These are phyloP conservation scores for Gossypium ekmanianum DNA, from an alignment of 345 rosid genomes.

Conservation along the genomic window DNA sequence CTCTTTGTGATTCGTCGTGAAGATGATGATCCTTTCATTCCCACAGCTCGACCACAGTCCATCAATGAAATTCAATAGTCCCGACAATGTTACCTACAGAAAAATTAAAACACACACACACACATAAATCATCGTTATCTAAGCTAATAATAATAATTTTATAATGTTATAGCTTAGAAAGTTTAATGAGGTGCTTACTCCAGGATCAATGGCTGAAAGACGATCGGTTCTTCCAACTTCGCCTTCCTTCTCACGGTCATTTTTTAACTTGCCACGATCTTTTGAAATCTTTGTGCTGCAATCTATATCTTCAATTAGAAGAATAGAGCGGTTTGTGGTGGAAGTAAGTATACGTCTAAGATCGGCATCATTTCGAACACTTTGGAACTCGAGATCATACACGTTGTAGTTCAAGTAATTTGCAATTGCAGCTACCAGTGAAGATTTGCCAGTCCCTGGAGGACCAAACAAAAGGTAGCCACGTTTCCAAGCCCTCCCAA, in stretches of 20 bases:
- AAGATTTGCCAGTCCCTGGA: constrained; percentile 20
- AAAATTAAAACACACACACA: background rate
- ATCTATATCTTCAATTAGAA: constrained; percentile 9
- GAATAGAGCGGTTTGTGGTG: background rate
- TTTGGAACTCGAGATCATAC: constrained; percentile 20
- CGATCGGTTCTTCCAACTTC: background rate
- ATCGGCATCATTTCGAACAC: constrained; percentile 16
- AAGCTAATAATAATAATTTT: background rate
- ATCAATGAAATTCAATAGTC: constrained; percentile 18
- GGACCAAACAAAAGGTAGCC: constrained; percentile 23
- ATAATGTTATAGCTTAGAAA: no score
- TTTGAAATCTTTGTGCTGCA: background rate
- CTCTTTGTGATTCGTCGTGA: constrained; percentile 16
- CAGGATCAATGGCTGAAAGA: background rate
- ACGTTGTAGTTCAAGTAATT: constrained; percentile 10
- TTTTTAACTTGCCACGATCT: background rate
- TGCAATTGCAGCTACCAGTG: constrained; percentile 20
- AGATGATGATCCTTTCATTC: constrained; percentile 20
- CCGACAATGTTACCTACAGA: constrained; percentile 17
- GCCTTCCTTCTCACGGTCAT: background rate
- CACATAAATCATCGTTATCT: background rate
- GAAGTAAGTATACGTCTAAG: constrained; percentile 13
- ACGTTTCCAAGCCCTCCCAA: constrained; percentile 25
- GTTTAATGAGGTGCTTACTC: background rate
- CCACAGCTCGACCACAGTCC: constrained; percentile 24